phyloP scores from a whole-genome alignment of 2,329 filamentous ascomycete species.

The Trichoderma brevicompactum region DNA sequence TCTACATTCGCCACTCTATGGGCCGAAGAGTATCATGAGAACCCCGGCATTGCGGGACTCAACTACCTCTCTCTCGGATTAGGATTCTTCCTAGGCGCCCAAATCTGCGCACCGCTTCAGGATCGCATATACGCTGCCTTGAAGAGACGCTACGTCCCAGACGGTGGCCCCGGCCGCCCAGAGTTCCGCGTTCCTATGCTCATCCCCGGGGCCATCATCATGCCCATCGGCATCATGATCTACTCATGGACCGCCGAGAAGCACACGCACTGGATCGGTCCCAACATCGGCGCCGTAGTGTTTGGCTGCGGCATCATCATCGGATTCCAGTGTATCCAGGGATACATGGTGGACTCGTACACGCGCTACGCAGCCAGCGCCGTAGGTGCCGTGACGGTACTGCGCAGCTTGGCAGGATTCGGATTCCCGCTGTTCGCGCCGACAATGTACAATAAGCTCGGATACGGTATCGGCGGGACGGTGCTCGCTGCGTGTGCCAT shows the following conservation, averaged over 20 bases:
- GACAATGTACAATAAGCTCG: slow-evolving; percentile 48
- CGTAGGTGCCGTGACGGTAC: slow-evolving; percentile 49
- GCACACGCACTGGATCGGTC: slow-evolving; percentile 51
- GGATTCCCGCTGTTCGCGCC: slow-evolving; percentile 58
- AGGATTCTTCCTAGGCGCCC: slow-evolving; percentile 40
- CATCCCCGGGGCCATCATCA: slow-evolving; percentile 46
- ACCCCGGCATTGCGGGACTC: slow-evolving; percentile 50
- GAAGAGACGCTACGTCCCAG: slow-evolving; percentile 45
- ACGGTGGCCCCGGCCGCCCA: slow-evolving; percentile 44
- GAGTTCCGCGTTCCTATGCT: slow-evolving; percentile 52
- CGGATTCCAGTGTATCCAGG: slow-evolving; percentile 51
- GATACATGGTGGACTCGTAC: slow-evolving; percentile 54
- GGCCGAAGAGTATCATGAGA: slow-evolving; percentile 61
- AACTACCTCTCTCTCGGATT: slow-evolving; percentile 40
- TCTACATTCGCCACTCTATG: slow-evolving; percentile 60
- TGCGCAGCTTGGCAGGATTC: slow-evolving; percentile 55
- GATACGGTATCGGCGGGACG: slow-evolving; percentile 49
- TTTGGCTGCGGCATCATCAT: slow-evolving; percentile 47
- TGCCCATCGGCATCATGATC: slow-evolving; percentile 50
- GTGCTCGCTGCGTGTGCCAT: slow-evolving; percentile 50
- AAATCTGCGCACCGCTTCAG: slow-evolving; percentile 49
- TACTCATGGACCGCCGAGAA: slow-evolving; percentile 53
- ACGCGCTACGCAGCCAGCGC: slow-evolving; percentile 52
- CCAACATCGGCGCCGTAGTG: slow-evolving; percentile 49
- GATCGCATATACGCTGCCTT: slow-evolving; percentile 52